These are phyloP conservation scores for Candida orba DNA, from an alignment of 805 yeast genomes.

Conservation along the genomic window DNA sequence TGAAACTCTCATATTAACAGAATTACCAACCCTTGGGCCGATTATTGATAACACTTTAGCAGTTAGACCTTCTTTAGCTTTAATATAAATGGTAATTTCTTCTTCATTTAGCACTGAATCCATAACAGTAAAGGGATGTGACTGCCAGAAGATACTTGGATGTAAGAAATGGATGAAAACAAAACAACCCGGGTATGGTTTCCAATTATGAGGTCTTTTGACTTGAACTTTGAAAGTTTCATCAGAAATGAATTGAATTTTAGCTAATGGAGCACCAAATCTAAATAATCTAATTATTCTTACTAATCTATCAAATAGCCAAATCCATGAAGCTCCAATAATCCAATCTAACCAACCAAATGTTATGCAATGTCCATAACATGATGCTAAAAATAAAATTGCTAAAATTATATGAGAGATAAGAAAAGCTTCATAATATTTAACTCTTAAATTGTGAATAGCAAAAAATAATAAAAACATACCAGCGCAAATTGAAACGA, in stretches of 20 bases:
- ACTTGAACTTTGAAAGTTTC: constrained; percentile 40
- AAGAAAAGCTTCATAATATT: constrained; percentile 55
- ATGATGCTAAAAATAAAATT: constrained; percentile 41
- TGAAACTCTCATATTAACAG: constrained; percentile 27
- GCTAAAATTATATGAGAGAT: constrained; percentile 52
- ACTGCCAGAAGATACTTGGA: constrained; percentile 52
- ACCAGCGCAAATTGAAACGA: constrained; percentile 8
- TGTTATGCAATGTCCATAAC: constrained; percentile 51
- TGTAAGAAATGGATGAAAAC: constrained; percentile 52
- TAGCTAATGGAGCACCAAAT: constrained; percentile 20
- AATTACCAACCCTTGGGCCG: constrained; percentile 10
- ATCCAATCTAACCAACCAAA: constrained; percentile 48
- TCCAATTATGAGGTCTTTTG: constrained; percentile 32
- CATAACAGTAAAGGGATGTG: constrained; percentile 65
- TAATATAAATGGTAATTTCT: constrained; percentile 37
- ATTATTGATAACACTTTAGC: constrained; percentile 24
- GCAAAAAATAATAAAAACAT: constrained; percentile 12
- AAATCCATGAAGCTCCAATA: constrained; percentile 28
- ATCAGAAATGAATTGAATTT: constrained; percentile 24
- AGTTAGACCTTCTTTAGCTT: constrained; percentile 56
- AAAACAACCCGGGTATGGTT: constrained; percentile 46
- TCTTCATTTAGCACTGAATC: constrained; percentile 32
- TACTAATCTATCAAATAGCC: constrained; percentile 36
- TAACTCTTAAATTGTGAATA: constrained; percentile 40
- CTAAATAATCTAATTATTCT: constrained; percentile 32